Conservation (phyloP, 2,329 filamentous ascomycete genomes). For the Tolypocladium inflatum region DNA sequence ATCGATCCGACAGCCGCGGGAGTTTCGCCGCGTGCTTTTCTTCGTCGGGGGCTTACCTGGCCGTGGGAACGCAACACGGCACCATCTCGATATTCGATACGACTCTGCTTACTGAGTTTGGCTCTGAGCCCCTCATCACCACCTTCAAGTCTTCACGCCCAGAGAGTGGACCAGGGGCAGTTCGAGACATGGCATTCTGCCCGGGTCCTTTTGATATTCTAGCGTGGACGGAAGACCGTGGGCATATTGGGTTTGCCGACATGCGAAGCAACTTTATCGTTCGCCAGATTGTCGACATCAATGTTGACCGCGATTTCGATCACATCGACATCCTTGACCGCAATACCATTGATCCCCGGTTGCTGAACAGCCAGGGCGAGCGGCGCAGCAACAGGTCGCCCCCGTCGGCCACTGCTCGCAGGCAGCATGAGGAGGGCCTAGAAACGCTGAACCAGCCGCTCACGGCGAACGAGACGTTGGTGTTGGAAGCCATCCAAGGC, state of each 20-base stretch:
- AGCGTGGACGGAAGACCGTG: conserved; percentile 87
- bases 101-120: conserved; percentile 30
- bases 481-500: conserved; percentile 46
- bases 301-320: conserved; percentile 46
- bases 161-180: conserved; percentile 61
- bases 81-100: conserved; percentile 68
- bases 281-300: conserved; percentile 60
- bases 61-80: conserved; percentile 72
- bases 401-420: conserved; percentile 1
- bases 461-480: conserved; percentile 43
- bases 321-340: conserved; percentile 47
- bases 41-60: conserved; percentile 58
- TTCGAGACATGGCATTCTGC: conserved; percentile 86
- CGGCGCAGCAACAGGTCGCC: conserved; percentile 19
- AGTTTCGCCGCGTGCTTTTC: conserved; percentile 77
- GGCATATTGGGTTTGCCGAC: conserved; percentile 65
- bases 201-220: conserved; percentile 84
- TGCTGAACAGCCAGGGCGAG: conserved; percentile 37
- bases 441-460: conserved; percentile 41
- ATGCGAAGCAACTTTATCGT: conserved; percentile 56
- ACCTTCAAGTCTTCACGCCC: conserved; percentile 72
- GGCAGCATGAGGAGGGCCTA: conserved; percentile 18
- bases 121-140: conserved; percentile 55
- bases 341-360: conserved; percentile 42
- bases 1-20: conserved; percentile 47